phyloP scores from a whole-genome alignment of 805 yeast genomes.

The Lipomyces mesembrius region DNA sequence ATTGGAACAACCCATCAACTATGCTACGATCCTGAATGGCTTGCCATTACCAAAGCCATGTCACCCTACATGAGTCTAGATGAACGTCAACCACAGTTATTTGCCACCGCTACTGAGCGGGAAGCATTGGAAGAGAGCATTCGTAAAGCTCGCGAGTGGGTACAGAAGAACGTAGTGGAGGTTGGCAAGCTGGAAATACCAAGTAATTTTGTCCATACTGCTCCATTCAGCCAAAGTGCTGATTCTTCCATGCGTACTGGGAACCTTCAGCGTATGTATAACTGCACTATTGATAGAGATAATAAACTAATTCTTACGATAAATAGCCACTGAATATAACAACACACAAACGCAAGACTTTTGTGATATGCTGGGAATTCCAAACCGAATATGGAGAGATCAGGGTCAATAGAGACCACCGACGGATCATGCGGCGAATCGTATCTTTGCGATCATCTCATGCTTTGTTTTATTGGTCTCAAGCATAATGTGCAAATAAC shows the following conservation, averaged over 20 bases:
- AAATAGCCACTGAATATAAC: conserved; percentile 25
- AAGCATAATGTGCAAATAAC: not conserved
- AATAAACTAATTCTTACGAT: not conserved
- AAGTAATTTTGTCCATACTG: conserved; percentile 39
- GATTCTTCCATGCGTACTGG: not conserved
- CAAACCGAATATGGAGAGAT: conserved; percentile 32
- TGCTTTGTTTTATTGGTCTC: too few species aligned
- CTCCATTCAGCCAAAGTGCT: conserved; percentile 18
- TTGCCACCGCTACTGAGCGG: conserved; percentile 17
- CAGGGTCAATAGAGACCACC: not conserved
- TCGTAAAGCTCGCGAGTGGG: conserved; percentile 42
- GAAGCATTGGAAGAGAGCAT: conserved; percentile 30
- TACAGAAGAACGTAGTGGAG: conserved; percentile 41
- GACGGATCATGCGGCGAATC: not conserved
- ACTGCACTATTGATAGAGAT: not conserved
- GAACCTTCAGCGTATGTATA: conserved; percentile 5
- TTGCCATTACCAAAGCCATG: conserved; percentile 44
- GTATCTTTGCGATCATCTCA: not conserved
- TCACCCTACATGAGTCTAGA: conserved; percentile 36
- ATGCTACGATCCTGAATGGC: conserved; percentile 48
- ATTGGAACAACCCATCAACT: conserved; percentile 11
- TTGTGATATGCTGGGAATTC: conserved; percentile 39
- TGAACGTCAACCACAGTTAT: conserved; percentile 10
- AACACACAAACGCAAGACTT: conserved; percentile 44
- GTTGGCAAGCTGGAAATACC: conserved; percentile 42